Base-by-base conservation (phyloP, 1,284 basidiomycete genomes). In the Chondrostereum purpureum region DNA sequence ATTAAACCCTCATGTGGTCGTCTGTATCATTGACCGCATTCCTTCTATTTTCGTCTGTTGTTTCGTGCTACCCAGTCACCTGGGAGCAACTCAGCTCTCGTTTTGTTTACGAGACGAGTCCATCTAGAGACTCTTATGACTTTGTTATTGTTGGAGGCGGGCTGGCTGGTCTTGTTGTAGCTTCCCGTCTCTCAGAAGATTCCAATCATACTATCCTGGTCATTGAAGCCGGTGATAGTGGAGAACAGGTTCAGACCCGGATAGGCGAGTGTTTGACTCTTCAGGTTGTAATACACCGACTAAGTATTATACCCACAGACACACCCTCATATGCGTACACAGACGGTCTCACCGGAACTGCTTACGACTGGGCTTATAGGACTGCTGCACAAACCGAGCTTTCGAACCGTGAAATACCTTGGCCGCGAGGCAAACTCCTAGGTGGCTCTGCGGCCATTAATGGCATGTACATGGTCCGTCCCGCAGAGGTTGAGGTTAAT, bases 391-490 rank as follows among this genome's bases (percentile, higher is more conserved):
- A 87, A 62, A 33, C 66, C 0, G 59, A 65, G 36, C 63, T 70
- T 2, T 58, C 55, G 34, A 64, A 67, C 50, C 62, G 68, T 33
- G 48, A 45, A 1, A 50, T 74, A 10, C 45, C 61, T 3, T 85
- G 81, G 80, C 76, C 81, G 0, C 68, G 82, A 43, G 62, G 63
- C 19, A 84, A 87, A 68, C 69, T 83, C 19, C 73, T 88, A 17
- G 86, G 86, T 43, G 86, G 87, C 14, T 83, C 74, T 3, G 71
- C 76, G 31, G 80, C 83, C 4, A 71, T 85, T 48, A 88, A 88
- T 63, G 80, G 78, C 43, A 64, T 82, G 58, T 85, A 80, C 63
- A 69, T 72, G 39, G 66, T 75, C 35, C 63, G 71, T 10, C 71
- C 72, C 8, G 69, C 67, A 20, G 55, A 69, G 42, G 41, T 69